Base-by-base conservation (phyloP, 345 rosid genomes). In the Eucalyptus sideroxylon region DNA sequence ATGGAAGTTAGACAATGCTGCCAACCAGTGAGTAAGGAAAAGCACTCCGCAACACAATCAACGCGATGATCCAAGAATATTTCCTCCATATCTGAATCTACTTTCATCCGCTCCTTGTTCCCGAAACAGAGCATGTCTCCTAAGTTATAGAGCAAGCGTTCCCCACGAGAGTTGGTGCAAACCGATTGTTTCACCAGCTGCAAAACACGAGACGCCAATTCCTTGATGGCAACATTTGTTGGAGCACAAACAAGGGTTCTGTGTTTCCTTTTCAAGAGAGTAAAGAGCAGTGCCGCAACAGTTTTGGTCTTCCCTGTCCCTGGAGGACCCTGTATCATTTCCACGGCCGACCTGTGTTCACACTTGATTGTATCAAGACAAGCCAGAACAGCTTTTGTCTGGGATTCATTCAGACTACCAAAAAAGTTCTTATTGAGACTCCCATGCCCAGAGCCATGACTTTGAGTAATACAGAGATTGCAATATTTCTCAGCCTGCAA, bases 271-370 rank as follows among this genome's bases (percentile, higher is more conserved):
- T 44, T 60, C 42, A 92, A 34, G 56, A 92, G 80, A 50, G 49
- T 44, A 16, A 86, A 49, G 27, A 92, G 88, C 90, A 90, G 69
- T 21, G 87, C 49, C 5, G 89, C 88, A 0, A 89, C 37, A 30
- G 93, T 92, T 86, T 89, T 92, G 6, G 91, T 88, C 65, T 89
- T 91, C 16, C 92, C 92, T 4, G 92, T 88, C 40, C 91, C 90
- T 11, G 93, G 93, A 13, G 91, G 93, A 34, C 93, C 93, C 91
- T 87, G 62, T 47, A 92, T 89, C 27, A 92, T 90, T 77, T 89
- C 34, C 26, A 92, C 72, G 5, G 77, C 26, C 4, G 89, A 62
- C n/a, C 82, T 87, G 86, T 89, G 87, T 47, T 31, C 5, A 50
- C 82, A 87, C 16, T 72, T 21, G 40, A 77, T 50, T 56, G 24